These are phyloP conservation scores for Cryptosporidium canis DNA, from an alignment of 169 alveolate genomes.

Conservation along the genomic window DNA sequence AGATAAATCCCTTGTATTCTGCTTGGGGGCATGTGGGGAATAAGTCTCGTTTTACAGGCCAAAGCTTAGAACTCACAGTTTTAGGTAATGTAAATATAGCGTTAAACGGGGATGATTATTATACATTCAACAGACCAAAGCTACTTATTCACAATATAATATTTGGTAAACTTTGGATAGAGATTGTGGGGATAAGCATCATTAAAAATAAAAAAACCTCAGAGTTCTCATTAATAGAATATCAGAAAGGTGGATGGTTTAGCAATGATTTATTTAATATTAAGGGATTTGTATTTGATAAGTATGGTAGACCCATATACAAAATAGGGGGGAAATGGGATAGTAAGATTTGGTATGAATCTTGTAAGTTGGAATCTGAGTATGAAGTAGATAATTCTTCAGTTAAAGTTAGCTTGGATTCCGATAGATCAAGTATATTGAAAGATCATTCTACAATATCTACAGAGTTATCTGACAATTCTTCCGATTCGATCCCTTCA, in stretches of 20 bases:
- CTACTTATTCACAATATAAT: constrained; percentile 88
- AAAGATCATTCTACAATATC: background rate
- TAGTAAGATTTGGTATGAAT: constrained; percentile 56
- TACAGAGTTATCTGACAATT: background rate
- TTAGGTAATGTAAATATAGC: constrained; percentile 49
- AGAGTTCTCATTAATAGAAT: constrained; percentile 49
- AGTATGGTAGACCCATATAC: constrained; percentile 20
- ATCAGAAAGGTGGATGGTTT: constrained; percentile 69
- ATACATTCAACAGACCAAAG: constrained; percentile 84
- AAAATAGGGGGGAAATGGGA: constrained; percentile 73
- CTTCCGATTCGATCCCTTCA: background rate
- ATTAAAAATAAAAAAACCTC: constrained; percentile 45
- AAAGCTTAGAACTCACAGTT: constrained; percentile 49
- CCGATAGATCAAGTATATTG: background rate
- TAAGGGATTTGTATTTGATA: constrained; percentile 37
- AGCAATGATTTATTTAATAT: constrained; percentile 57
- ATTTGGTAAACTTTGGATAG: constrained; percentile 90
- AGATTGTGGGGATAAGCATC: constrained; percentile 73
- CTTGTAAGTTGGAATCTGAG: background rate
- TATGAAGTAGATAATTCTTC: background rate
- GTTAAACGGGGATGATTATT: constrained; percentile 77
- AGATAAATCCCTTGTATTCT: constrained; percentile 31
- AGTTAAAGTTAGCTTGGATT: background rate
- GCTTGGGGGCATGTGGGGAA: constrained; percentile 68
- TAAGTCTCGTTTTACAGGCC: constrained; percentile 66